phyloP scores from a whole-genome alignment of 768 basidiomycete genomes.

The Lentinula edodes region DNA sequence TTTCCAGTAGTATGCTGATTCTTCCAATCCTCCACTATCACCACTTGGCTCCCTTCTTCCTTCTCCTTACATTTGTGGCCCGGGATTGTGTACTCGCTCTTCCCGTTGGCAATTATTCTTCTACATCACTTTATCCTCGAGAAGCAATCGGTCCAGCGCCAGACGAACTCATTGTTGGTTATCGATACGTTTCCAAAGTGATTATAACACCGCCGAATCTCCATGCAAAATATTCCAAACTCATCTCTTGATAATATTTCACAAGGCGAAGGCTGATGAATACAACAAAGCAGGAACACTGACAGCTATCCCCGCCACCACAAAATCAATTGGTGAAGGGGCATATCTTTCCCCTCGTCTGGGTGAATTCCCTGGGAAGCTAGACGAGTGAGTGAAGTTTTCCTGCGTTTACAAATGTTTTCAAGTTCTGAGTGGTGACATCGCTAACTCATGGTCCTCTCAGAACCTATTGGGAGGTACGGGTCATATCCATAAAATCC shows the following conservation, averaged over 20 bases:
- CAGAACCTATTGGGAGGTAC: not conserved
- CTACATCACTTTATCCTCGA: not conserved
- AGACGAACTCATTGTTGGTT: not conserved
- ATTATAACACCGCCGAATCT: not conserved
- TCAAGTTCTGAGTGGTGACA: no score
- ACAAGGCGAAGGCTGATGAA: not conserved
- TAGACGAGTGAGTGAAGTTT: not conserved
- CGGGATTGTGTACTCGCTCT: not conserved
- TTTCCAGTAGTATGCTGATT: not conserved
- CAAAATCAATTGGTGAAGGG: not conserved
- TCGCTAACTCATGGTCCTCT: not conserved
- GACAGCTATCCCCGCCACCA: not conserved
- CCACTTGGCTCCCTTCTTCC: not conserved
- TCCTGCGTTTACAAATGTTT: no score
- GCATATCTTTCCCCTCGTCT: not conserved
- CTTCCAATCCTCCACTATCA: not conserved
- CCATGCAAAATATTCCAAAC: no score
- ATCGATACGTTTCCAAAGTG: not conserved
- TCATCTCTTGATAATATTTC: not conserved
- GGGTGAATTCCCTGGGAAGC: not conserved
- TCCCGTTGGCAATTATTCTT: not conserved
- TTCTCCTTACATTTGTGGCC: not conserved
- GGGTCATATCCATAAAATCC: not conserved
- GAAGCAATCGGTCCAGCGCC: not conserved
- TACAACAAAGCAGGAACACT: not conserved